A percentile compares a stretch with the other conserved stretches of the same genome.
Evolutionary conservation across 108 stramenopile genomes (phyloP).

Genomic region (Schizochytrium sp.): DNA sequence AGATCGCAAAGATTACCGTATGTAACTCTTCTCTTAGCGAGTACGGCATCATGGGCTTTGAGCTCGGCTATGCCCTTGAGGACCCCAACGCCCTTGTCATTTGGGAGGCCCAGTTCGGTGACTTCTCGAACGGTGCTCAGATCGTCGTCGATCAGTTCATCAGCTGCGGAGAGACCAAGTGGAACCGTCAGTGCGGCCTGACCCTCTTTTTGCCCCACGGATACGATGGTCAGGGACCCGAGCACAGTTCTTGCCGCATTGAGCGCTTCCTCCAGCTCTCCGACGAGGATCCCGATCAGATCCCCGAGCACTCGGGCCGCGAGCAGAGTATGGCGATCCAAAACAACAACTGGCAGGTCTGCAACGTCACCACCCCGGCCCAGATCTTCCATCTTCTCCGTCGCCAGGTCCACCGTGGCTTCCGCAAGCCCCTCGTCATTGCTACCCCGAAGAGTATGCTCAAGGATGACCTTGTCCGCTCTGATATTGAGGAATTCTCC

Average conservation of each 20-base stretch:
- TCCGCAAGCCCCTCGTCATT: slow-evolving; percentile 97
- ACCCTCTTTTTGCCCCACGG: slow-evolving; percentile 92
- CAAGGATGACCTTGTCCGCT: slow-evolving; percentile 55
- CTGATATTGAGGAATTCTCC: slow-evolving; percentile 70
- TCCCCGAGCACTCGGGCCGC: slow-evolving; percentile 76
- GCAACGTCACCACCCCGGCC: slow-evolving; percentile 94
- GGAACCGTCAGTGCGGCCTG: slow-evolving; percentile 91
- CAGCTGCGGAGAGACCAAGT: slow-evolving; percentile 93
- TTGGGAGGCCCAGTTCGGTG: slow-evolving; percentile 99
- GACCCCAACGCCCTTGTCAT: slow-evolving; percentile 87
- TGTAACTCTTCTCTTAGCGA: slow-evolving; percentile 90
- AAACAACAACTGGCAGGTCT: slow-evolving; percentile 89
- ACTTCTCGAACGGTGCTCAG: slow-evolving; percentile 96
- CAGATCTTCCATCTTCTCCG: slow-evolving; percentile 98
- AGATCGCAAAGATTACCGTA: slow-evolving; percentile 56
- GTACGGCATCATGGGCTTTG: slow-evolving; percentile 96
- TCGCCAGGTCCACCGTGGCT: slow-evolving; percentile 94
- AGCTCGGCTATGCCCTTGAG: slow-evolving; percentile 90
- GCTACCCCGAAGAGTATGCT: slow-evolving; percentile 92
- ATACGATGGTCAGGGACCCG: slow-evolving; percentile 97
- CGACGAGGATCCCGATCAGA: slow-evolving; percentile 87
- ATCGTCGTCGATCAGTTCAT: slow-evolving; percentile 98
- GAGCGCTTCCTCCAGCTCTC: slow-evolving; percentile 93
- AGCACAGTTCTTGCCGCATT: slow-evolving; percentile 91
- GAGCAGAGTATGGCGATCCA: slow-evolving; percentile 71